Evolutionary conservation across 768 basidiomycete species (phyloP).

Genomic region (Russula brevipes): DNA sequence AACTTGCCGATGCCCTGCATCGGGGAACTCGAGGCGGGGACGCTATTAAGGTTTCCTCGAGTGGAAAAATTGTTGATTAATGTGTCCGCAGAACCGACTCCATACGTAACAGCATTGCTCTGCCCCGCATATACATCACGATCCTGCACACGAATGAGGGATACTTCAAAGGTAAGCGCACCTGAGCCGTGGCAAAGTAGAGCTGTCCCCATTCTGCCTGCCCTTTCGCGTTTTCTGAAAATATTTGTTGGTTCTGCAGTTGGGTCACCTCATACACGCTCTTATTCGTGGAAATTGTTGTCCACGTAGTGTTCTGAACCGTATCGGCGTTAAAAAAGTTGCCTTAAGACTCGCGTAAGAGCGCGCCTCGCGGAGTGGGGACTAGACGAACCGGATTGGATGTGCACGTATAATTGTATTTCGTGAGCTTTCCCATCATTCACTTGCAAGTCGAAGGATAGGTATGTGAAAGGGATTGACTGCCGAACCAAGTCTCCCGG

Average conservation of each 20-base stretch:
- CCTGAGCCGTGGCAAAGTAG: slow-evolving; percentile 13
- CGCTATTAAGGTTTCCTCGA: not conserved
- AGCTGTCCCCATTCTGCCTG: slow-evolving; percentile 18
- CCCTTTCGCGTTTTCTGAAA: slow-evolving; percentile 1
- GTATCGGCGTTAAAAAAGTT: not conserved
- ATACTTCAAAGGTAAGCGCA: not conserved
- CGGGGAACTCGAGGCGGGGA: not conserved
- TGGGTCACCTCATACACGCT: slow-evolving; percentile 14
- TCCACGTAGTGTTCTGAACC: slow-evolving; percentile 1
- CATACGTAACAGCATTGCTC: slow-evolving; percentile 2
- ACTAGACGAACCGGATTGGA: slow-evolving; percentile 28
- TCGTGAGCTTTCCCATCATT: slow-evolving; percentile 29
- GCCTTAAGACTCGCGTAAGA: not conserved
- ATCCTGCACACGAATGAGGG: too few relatives aligned
- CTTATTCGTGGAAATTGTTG: not conserved
- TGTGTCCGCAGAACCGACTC: not conserved
- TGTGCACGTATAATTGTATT: slow-evolving; percentile 33
- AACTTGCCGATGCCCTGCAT: slow-evolving; percentile 4
- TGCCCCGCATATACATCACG: not conserved
- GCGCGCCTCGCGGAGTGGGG: too few relatives aligned
- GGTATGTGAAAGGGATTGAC: slow-evolving; percentile 34
- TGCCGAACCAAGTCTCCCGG: slow-evolving; percentile 24
- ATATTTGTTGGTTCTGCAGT: not conserved
- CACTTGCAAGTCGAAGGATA: slow-evolving; percentile 26
- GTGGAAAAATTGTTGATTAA: slow-evolving; percentile 4